Evolutionary conservation across 2,329 filamentous ascomycete genomes (phyloP), one percentile per base, ranked within the genome.

Genomic region (Raffaelea albimanens): DNA sequence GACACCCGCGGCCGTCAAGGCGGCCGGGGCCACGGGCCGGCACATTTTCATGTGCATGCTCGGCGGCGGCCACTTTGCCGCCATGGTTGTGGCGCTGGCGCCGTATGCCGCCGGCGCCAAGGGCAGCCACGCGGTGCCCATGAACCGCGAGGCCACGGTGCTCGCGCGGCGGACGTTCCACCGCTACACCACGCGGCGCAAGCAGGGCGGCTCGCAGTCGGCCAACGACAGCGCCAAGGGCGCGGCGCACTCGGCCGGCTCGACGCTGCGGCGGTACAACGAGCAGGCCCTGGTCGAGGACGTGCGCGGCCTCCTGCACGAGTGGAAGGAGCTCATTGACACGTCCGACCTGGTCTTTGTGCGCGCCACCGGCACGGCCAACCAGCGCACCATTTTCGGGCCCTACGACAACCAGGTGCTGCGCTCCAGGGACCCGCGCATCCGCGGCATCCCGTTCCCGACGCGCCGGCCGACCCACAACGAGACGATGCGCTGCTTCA

Each of bases 31-130:
- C 59, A 78, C 81, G 21, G 82, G 83, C 8, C 87, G 89, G 2
- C 90, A 97, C 61, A 81, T 95, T 44, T 97, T 98, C 61, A 76
- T 98, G 43, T 97, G 90, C 66, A 98, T 98, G 93, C 95, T 98
- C 44, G 93, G 93, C 21, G 93, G 93, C 50, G 93, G 93, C 0
- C 93, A 98, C 63, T 98, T 98, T 61, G 93, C 93, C 1, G 93
- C 87, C 44, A 97, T 97, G 90, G 74, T 97, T 11, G 86, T 98
- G 11, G 89, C 89, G 0, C 74, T 97, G 4, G 81, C 87, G 1
- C 90, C 93, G 0, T 86, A 89, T 52, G 71, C 85, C 46, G 78
- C 80, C 34, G 25, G 7, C 25, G 25, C 25, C 25, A 13, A 7
- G 25, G 13, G 25, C 25, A 29, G 13, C 45, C 70, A 77, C 13